Base-by-base conservation (phyloP, 225 moss, liverwort and hornwort species). In the Pseudisothecium myosuroides region DNA sequence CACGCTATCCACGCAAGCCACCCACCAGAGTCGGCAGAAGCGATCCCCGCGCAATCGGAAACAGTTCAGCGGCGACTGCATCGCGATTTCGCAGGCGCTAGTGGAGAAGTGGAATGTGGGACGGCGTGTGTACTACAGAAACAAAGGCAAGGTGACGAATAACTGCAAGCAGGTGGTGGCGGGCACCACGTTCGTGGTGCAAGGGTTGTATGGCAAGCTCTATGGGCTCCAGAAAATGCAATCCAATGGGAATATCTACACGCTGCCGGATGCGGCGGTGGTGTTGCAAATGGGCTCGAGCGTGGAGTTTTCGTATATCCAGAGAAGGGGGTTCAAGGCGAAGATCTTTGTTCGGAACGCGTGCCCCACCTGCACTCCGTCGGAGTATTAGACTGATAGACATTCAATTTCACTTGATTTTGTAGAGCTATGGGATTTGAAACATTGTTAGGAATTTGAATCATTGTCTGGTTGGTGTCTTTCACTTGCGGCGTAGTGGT, bases 181-280 rank as follows among this genome's bases (percentile, higher is more conserved):
- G 17, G 90, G 91, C 23, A 90, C 93, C 3, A 92, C 85, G 55
- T 89, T 94, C 80, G 93, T 94, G 4, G 92, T 93, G 72, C 93
- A 94, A 12, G 88, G 76, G 5, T 73, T 94, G 22, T 91, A 81
- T 69, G 92, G 94, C 32, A 47, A 86, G 45, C 71, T 94, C n/a
- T 87, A 82, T 65, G 93, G 94, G 10, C 74, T 94, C 59, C 39
- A 62, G 22, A 88, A 88, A 55, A 62, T 61, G 28, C 26, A 22
- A 15, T 11, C 31, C 7, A 89, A 89, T 6, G 92, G 94, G 12
- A 94, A 94, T 37, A 78, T 92, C 45, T 94, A 91, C 54, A 86
- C 88, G 4, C 88, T 94, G 31, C 92, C 94, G 2, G 85, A 63
- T 0, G 24, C n/a, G 22, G 37, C 61, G 16, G 56, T 87, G 9